These are phyloP conservation scores for Mortierella antarctica DNA, from an alignment of 192 early-diverging fungal genomes.

Conservation along the genomic window DNA sequence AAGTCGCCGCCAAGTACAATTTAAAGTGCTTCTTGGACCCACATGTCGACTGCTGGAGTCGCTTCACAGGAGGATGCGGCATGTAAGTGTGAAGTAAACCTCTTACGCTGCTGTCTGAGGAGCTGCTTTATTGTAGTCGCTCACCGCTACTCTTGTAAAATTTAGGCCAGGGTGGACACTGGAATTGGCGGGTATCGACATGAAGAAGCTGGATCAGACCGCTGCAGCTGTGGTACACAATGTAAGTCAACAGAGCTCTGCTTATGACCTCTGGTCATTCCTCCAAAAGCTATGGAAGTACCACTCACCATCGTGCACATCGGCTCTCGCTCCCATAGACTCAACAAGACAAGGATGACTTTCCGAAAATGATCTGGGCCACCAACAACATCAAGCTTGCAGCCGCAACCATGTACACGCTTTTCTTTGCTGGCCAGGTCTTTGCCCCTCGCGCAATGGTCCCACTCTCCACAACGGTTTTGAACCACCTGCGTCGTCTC, in stretches of 20 bases:
- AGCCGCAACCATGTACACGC: constrained; percentile 65
- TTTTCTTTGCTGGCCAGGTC: constrained; percentile 64
- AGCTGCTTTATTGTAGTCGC: constrained; percentile 13
- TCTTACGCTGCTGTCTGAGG: not conserved
- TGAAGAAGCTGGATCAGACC: constrained; percentile 51
- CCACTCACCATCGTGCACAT: not conserved
- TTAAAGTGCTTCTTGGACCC: constrained; percentile 67
- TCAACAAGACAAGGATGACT: constrained; percentile 49
- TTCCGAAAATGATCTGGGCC: constrained; percentile 70
- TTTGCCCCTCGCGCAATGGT: constrained; percentile 63
- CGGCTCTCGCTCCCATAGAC: constrained; percentile 10
- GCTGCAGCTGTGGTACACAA: constrained; percentile 63
- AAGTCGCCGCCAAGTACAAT: constrained; percentile 52
- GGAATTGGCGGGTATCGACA: constrained; percentile 59
- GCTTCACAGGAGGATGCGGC: constrained; percentile 49
- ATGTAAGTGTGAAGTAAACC: constrained; percentile 18
- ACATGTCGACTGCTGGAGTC: constrained; percentile 64
- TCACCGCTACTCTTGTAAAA: constrained; percentile 6
- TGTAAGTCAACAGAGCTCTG: constrained; percentile 12
- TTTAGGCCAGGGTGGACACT: constrained; percentile 67
- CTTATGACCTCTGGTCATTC: not conserved
- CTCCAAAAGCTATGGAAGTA: not conserved
- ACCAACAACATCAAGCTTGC: constrained; percentile 67
- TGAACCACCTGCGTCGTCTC: constrained; percentile 21
- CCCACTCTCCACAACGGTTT: constrained; percentile 35